Conservation (phyloP, 192 early-diverging fungal genomes). For the Endogone sp. region DNA sequence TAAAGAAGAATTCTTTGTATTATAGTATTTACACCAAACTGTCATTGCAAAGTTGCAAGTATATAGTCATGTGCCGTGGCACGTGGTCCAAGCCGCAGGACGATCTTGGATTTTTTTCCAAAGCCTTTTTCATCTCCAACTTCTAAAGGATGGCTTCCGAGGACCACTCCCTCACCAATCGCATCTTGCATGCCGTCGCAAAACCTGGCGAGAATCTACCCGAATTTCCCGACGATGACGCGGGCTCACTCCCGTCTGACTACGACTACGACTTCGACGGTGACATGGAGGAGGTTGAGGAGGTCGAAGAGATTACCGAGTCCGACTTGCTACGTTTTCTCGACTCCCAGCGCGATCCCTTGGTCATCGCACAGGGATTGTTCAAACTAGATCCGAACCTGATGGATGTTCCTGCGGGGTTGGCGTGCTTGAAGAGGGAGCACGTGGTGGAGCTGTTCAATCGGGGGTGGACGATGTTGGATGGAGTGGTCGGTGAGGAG, state of each 20-base stretch:
- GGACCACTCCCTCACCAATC: no score
- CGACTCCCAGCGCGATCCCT: constrained; percentile 34
- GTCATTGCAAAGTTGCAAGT: no score
- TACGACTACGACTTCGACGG: constrained; percentile 43
- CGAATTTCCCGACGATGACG: constrained; percentile 26
- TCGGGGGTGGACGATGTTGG: constrained; percentile 34
- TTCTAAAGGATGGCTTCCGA: no score
- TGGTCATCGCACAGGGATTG: constrained; percentile 35
- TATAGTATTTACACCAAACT: no score
- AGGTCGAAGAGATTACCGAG: constrained; percentile 49
- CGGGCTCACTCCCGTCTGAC: constrained; percentile 46
- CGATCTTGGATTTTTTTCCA: no score
- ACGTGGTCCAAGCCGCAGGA: no score
- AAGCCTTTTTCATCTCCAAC: no score
- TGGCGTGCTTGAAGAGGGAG: constrained; percentile 29
- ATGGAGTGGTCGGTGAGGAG: constrained; percentile 30
- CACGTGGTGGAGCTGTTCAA: constrained; percentile 37
- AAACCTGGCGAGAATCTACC: no score
- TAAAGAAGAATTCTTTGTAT: no score
- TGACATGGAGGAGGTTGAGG: constrained; percentile 40
- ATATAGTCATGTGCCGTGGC: no score
- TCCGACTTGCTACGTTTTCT: constrained; percentile 40
- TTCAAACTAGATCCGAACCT: constrained; percentile 43
- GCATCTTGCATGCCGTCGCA: no score
- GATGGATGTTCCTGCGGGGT: constrained; percentile 2